Conservation (phyloP, 1,284 basidiomycete genomes). For the Macrocystidia cucumis region DNA sequence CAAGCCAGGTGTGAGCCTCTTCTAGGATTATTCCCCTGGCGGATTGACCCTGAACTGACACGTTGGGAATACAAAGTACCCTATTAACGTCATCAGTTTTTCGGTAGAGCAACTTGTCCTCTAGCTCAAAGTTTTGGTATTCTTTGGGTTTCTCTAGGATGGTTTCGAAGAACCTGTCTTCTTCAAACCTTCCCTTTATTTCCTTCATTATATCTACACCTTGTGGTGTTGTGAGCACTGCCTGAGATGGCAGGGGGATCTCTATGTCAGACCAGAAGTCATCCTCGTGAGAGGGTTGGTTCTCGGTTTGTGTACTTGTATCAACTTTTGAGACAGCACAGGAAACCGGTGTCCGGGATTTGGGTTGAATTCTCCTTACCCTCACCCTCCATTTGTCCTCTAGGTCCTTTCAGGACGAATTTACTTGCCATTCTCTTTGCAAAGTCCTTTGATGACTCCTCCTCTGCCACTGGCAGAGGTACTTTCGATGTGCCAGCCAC, state of each 20-base stretch:
- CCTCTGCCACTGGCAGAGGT: neutral
- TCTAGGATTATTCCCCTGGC: slow-evolving; percentile 22
- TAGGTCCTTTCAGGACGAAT: neutral
- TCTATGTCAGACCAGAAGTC: neutral
- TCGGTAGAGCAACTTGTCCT: slow-evolving; percentile 17
- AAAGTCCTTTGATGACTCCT: neutral
- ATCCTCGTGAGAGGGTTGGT: neutral
- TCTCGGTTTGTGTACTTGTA: neutral
- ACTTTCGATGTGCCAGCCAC: neutral
- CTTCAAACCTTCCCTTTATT: slow-evolving; percentile 10
- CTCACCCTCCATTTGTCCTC: neutral
- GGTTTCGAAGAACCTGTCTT: slow-evolving; percentile 16
- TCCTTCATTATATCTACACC: slow-evolving; percentile 9
- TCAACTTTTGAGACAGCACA: neutral
- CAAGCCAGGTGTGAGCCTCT: slow-evolving; percentile 23
- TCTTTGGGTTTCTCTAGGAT: slow-evolving; percentile 16
- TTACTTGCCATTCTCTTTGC: neutral
- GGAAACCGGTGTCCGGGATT: neutral
- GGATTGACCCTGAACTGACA: slow-evolving; percentile 10
- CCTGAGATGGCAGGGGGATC: neutral
- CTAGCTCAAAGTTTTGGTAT: slow-evolving; percentile 19
- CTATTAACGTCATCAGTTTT: slow-evolving; percentile 5
- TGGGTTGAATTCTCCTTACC: neutral
- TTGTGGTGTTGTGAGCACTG: slow-evolving; percentile 6
- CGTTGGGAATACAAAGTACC: slow-evolving; percentile 24